Evolutionary conservation across 192 early-diverging fungal genomes (phyloP), one percentile per base, ranked within the genome.

Genomic region (Backusella tuberculispora): DNA sequence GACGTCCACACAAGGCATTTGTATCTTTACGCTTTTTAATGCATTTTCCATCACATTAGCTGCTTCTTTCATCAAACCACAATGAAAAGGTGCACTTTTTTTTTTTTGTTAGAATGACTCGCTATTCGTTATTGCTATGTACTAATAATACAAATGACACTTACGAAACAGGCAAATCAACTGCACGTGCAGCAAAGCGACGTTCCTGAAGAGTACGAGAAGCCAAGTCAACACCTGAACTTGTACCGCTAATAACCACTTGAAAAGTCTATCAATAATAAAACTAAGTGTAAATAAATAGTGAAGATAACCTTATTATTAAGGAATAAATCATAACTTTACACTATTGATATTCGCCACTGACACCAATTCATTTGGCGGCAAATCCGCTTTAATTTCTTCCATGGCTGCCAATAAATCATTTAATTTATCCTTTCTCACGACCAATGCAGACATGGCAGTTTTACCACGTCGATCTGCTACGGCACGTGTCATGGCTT

Each of bases 181-280:
- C 85, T 19, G 95, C 91, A 34, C 97, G 88, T 34, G 94, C 94
- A 6, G 97, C 95, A 56, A 94, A 90, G 34, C 92, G 90, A 70
- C 88, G 87, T 17, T 87, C 83, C 80, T 97, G 97, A 26, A 99
- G 85, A 43, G 92, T 82, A 13, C 88, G 85, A 47, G 92, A 90
- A 29, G 97, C 96, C 64, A 90, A 83, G 53, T 96, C 95, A 17
- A 99, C 96, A 3, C 94, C 97, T 41, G 85, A 78, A 4, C 84
- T 83, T 13, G 95, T 97, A 38, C 97, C 97, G 74, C 95, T 96
- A 67, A 99, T 89, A 5, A 99, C 96, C 3, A 96, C 87, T 84
- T 97, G 91, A 78, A 86, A 89, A 65, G 91, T 87, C 74, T 89
- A 69, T 9, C 14, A 48, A 86, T 17, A 53, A 53, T 9, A 10